phyloP scores from a whole-genome alignment of 1,284 basidiomycete species.

The Pterulicium gracile region DNA sequence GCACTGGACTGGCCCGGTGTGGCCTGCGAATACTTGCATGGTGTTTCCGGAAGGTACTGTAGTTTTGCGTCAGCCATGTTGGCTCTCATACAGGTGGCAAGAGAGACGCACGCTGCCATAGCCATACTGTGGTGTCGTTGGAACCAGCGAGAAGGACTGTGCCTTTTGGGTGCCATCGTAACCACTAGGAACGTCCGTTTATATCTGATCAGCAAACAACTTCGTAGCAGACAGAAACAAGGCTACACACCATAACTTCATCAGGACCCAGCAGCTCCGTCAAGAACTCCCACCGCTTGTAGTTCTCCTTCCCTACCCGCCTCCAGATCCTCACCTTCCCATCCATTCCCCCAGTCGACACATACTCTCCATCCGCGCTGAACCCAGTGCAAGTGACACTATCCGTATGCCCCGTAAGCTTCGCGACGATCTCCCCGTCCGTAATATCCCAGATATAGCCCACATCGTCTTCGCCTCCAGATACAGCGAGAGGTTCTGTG shows the following conservation, averaged over 20 bases:
- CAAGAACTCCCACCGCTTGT: constrained; percentile 83
- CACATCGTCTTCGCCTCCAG: constrained; percentile 92
- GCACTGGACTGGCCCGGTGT: constrained; percentile 77
- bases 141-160: constrained; percentile 83
- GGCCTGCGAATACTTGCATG: constrained; percentile 94
- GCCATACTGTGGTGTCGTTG: constrained; percentile 93
- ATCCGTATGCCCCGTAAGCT: constrained; percentile 87
- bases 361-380: constrained; percentile 82
- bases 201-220: not conserved
- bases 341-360: constrained; percentile 97
- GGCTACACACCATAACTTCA: constrained; percentile 78
- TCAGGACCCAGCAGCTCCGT: constrained; percentile 89
- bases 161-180: constrained; percentile 96
- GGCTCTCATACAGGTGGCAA: constrained; percentile 8
- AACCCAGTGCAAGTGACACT: constrained; percentile 79
- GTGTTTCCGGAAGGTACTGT: constrained; percentile 87
- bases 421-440: constrained; percentile 71
- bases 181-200: constrained; percentile 46
- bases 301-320: constrained; percentile 65
- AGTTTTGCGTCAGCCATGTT: constrained; percentile 9
- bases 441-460: constrained; percentile 92
- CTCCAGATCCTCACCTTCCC: constrained; percentile 89
- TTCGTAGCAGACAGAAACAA: too few species aligned
- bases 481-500: constrained; percentile 74
- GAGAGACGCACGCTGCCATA: constrained; percentile 77